These are phyloP conservation scores for Candida labiduridarum DNA, from an alignment of 1,139 yeast genomes.

Conservation along the genomic window DNA sequence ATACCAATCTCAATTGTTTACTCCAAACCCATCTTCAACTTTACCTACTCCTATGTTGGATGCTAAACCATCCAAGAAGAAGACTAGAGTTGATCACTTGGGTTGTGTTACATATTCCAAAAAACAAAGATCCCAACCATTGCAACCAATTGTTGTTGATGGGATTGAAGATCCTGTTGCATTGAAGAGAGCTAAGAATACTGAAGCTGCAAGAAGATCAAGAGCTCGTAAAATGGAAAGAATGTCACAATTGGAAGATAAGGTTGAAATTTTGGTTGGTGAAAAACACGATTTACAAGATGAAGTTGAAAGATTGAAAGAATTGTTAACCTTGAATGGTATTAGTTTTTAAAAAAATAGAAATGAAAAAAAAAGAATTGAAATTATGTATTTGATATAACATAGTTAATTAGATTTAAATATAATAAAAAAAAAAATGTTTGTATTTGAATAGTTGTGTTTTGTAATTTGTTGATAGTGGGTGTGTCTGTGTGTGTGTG, in stretches of 20 bases:
- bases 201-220: conserved; percentile 96
- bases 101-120: conserved; percentile 68
- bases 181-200: conserved; percentile 88
- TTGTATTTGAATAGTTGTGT: background rate
- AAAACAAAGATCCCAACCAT: conserved; percentile 59
- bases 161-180: conserved; percentile 62
- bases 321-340: conserved; percentile 38
- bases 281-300: conserved; percentile 58
- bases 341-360: conserved; percentile 15
- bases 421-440: background rate
- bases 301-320: conserved; percentile 61
- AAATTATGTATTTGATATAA: background rate
- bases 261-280: conserved; percentile 63
- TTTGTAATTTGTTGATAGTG: no score
- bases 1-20: conserved; percentile 27
- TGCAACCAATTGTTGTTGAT: conserved; percentile 66
- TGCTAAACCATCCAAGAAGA: conserved; percentile 20
- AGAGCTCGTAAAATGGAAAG: conserved; percentile 91
- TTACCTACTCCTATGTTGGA: conserved; percentile 36
- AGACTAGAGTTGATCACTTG: conserved; percentile 50
- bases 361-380: background rate
- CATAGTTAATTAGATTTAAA: background rate
- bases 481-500: no score
- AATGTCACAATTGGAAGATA: conserved; percentile 78
- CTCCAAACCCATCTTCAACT: conserved; percentile 39